These are phyloP conservation scores for Eucalyptus victrix DNA, from an alignment of 345 rosid genomes.

Conservation along the genomic window DNA sequence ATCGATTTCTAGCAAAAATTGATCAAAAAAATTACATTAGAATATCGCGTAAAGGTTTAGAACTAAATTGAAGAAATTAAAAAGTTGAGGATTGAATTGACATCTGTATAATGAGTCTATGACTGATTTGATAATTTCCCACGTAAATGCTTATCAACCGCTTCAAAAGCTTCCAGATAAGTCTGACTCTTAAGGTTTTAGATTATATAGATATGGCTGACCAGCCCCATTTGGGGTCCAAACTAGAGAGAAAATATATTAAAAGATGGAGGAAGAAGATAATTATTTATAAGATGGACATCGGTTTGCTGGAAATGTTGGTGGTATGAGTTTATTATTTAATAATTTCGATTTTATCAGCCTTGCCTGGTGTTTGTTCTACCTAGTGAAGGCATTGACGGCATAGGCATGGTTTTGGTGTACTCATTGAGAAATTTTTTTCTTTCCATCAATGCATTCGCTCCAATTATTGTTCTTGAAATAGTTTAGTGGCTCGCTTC, in stretches of 20 bases:
- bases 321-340: not conserved
- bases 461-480: not conserved
- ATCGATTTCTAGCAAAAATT: accelerated
- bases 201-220: not conserved
- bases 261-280: not conserved
- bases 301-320: not conserved
- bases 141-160: not conserved
- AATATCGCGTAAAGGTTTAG: accelerated
- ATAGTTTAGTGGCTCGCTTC: not conserved
- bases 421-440: not conserved
- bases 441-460: not conserved
- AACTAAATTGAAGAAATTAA: not conserved
- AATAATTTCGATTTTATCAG: not conserved
- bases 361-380: not conserved
- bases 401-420: not conserved
- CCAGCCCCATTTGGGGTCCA: not conserved
- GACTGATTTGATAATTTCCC: not conserved
- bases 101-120: not conserved
- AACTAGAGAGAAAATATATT: not conserved
- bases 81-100: not conserved
- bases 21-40: not conserved
- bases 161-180: not conserved
- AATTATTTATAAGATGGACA: not conserved
- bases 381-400: not conserved
- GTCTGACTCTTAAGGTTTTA: not conserved